phyloP scores from a whole-genome alignment of 441 rosid genomes.

The Pelargonium fulgidum region DNA sequence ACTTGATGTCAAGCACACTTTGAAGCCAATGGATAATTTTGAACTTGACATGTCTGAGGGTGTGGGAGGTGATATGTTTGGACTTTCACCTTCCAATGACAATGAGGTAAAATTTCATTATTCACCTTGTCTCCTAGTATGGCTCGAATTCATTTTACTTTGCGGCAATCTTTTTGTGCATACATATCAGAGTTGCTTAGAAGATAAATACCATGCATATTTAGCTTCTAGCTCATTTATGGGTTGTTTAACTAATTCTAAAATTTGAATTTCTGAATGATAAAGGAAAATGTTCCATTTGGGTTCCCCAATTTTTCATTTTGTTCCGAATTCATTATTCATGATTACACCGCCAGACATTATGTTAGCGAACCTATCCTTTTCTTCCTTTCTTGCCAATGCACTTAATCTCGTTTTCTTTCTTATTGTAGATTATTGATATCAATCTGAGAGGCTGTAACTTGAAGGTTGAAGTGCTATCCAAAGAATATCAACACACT shows the following conservation, averaged over 20 bases:
- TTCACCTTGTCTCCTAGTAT: slow-evolving; percentile 8
- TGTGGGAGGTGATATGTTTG: slow-evolving; percentile 71
- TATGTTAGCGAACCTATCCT: not conserved
- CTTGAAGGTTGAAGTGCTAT: slow-evolving; percentile 54
- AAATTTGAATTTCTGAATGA: not conserved
- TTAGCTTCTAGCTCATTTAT: not conserved
- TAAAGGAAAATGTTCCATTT: not conserved
- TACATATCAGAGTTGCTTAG: not conserved
- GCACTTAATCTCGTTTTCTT: not conserved
- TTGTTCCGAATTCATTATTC: too few relatives aligned
- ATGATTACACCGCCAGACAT: too few relatives aligned
- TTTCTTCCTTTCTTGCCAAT: not conserved
- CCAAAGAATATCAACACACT: slow-evolving; percentile 79
- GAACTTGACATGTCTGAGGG: slow-evolving; percentile 80
- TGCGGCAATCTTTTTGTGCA: not conserved
- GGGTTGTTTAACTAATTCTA: not conserved
- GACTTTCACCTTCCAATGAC: slow-evolving; percentile 42
- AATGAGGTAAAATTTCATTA: slow-evolving; percentile 42
- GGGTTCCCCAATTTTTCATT: too few relatives aligned
- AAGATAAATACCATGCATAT: not conserved
- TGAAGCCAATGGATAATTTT: slow-evolving; percentile 23
- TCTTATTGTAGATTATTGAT: slow-evolving; percentile 39
- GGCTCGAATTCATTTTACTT: not conserved
- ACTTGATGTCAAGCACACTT: slow-evolving; percentile 19
- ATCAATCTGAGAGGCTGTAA: slow-evolving; percentile 34